phyloP scores from a whole-genome alignment of 2,329 filamentous ascomycete species.

The Fusarium acutatum region DNA sequence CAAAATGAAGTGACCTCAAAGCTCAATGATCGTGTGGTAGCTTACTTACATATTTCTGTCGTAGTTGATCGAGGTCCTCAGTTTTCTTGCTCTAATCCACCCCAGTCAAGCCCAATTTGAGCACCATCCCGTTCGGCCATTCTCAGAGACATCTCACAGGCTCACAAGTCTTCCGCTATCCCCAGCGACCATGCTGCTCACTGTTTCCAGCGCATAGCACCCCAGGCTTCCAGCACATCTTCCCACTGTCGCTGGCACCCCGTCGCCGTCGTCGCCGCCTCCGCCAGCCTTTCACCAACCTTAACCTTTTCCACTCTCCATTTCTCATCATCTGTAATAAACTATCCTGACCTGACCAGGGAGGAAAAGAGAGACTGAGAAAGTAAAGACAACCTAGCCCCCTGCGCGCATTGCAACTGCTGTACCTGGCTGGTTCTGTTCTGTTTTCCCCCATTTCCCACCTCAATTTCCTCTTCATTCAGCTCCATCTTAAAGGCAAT shows the following conservation, averaged over 20 bases:
- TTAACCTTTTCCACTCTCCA: conserved; percentile 2
- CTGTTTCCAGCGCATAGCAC: conserved; percentile 33
- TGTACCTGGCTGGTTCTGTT: conserved; percentile 28
- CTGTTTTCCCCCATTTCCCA: conserved; percentile 9
- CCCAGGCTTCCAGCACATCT: conserved; percentile 31
- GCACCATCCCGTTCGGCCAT: conserved; percentile 28
- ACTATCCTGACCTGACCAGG: not conserved
- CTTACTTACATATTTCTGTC: not conserved
- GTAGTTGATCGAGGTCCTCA: not conserved
- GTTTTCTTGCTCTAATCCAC: conserved; percentile 30
- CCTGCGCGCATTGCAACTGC: conserved; percentile 18
- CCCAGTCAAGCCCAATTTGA: conserved; percentile 36
- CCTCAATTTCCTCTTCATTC: conserved; percentile 43
- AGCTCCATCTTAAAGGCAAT: conserved; percentile 55
- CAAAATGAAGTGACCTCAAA: not conserved
- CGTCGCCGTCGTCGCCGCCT: not conserved
- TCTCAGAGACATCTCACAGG: conserved; percentile 17
- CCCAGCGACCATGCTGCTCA: conserved; percentile 30
- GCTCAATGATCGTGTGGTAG: accelerated
- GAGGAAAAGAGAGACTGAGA: conserved; percentile 1
- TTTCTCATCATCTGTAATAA: conserved; percentile 15
- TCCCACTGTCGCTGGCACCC: conserved; percentile 10
- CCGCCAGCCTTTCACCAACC: conserved; percentile 25
- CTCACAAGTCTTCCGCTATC: conserved; percentile 17
- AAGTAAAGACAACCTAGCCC: conserved; percentile 11